Evolutionary conservation across 129 eudicot species (phyloP), one percentile per base, ranked within the genome.

Genomic region (Oenanthe sinensis): DNA sequence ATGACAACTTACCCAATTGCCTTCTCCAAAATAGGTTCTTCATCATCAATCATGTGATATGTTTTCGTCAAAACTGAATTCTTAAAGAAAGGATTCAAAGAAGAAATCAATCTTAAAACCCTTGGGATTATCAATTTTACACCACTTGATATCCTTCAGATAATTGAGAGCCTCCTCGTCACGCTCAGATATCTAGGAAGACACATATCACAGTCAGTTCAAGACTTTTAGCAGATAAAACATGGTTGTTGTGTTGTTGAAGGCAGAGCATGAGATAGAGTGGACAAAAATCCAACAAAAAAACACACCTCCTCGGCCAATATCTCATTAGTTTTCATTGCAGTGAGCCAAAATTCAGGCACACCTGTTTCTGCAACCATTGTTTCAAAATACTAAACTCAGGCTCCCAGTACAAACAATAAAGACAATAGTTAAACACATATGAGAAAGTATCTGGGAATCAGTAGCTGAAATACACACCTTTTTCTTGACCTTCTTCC

Each of bases 41-140:
- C 95, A 78, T 96, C 99, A 77, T 96, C 94, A 78, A 92, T 88
- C 99, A 96, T 90, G 89, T 96, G 94, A 76, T 96, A 96, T 62
- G 91, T 90, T 86, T 96, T 96, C 0, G 91, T 80, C 79, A 92
- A 82, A 45, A 89, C 88, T 6, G 95, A 42, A 82, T 92, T 92
- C 82, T 89, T 90, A 81, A 96, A 96, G 80, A 79, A 90, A 80
- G 97, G 97, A 82, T 96, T 96, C 90, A 81, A 96, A 92, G 72
- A 85, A 84, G 78, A 92, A 86, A 75, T 92, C 92, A 70, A 96
- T 92, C 93, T 90, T 92, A 86, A 96, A 96, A 44, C 97, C 99
- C 91, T 91, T 95, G 28, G 90, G 86, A 74, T 83, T 85, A n/a
- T 79, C 85, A 81, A 92, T 28, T 83, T 88, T 90, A 72, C 76